These are phyloP conservation scores for Whalleya microplaca DNA, from an alignment of 2,329 filamentous ascomycete genomes.

Conservation along the genomic window DNA sequence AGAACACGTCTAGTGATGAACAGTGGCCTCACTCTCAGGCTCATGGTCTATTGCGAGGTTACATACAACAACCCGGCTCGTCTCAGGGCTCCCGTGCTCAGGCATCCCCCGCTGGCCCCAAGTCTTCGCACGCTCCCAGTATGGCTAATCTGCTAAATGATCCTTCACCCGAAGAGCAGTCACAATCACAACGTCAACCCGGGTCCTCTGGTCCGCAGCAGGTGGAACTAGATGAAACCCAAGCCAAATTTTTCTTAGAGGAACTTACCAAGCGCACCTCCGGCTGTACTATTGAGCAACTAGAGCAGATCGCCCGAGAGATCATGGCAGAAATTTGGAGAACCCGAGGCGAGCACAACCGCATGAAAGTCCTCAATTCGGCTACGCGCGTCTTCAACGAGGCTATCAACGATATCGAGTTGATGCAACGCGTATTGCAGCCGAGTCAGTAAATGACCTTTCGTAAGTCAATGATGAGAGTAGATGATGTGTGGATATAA, in stretches of 20 bases:
- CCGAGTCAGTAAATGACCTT: conserved; percentile 43
- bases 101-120: conserved; percentile 43
- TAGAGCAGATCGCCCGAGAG: conserved; percentile 89
- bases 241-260: conserved; percentile 62
- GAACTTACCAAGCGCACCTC: conserved; percentile 69
- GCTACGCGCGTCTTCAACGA: conserved; percentile 76
- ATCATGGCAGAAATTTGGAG: conserved; percentile 92
- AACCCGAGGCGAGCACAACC: conserved; percentile 79
- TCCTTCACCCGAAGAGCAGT: conserved; percentile 40
- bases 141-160: conserved; percentile 48
- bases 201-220: conserved; percentile 48
- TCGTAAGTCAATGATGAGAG: not conserved
- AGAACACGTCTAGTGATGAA: conserved; percentile 55
- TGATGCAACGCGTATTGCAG: conserved; percentile 49
- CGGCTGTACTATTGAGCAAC: conserved; percentile 86
- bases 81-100: conserved; percentile 30
- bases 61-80: conserved; percentile 41
- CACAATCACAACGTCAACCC: conserved; percentile 33
- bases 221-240: conserved; percentile 49
- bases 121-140: conserved; percentile 40
- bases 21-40: conserved; percentile 63
- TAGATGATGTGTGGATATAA: not conserved
- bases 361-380: conserved; percentile 68
- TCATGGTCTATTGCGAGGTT: conserved; percentile 50
- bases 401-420: conserved; percentile 69